Percentiles rank a stretch among this genome's conserved stretches.
Evolutionary conservation across 2,329 filamentous ascomycete species (phyloP).

Genomic region (Arthrobotrys musiformis): DNA sequence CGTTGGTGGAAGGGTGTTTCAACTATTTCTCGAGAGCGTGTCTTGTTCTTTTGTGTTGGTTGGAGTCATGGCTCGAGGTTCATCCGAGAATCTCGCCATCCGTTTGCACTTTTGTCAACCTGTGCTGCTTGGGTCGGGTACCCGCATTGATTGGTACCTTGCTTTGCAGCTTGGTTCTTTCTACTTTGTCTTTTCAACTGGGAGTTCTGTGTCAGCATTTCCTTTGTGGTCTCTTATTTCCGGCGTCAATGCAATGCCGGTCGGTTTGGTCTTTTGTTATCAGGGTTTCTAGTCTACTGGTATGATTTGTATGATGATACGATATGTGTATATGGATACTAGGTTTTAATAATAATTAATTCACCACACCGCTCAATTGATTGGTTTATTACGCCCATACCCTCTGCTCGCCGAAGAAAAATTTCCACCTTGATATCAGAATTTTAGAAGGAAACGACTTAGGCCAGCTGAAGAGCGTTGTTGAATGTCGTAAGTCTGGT

Average conservation of each 20-base stretch:
- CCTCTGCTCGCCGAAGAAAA: too few species aligned
- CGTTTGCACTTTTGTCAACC: conserved; percentile 25
- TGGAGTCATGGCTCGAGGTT: conserved; percentile 44
- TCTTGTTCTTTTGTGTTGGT: conserved; percentile 19
- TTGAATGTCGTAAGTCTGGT: background rate
- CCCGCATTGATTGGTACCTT: conserved; percentile 4
- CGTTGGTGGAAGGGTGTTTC: background rate
- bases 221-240: background rate
- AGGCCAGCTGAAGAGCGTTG: background rate
- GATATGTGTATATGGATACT: conserved; percentile 5
- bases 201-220: conserved; percentile 31
- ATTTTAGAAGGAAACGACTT: background rate
- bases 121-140: conserved; percentile 18
- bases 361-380: background rate
- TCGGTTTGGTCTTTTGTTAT: conserved; percentile 1
- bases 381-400: background rate
- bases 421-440: background rate
- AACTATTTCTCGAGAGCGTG: background rate
- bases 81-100: conserved; percentile 26
- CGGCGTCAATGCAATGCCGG: conserved; percentile 3
- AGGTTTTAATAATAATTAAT: conserved; percentile 2
- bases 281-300: background rate
- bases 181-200: background rate
- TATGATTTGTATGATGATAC: conserved; percentile 34
- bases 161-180: conserved; percentile 4